Evolutionary conservation across 2,329 filamentous ascomycete genomes (phyloP).

Genomic region (Huntiella savannae): DNA sequence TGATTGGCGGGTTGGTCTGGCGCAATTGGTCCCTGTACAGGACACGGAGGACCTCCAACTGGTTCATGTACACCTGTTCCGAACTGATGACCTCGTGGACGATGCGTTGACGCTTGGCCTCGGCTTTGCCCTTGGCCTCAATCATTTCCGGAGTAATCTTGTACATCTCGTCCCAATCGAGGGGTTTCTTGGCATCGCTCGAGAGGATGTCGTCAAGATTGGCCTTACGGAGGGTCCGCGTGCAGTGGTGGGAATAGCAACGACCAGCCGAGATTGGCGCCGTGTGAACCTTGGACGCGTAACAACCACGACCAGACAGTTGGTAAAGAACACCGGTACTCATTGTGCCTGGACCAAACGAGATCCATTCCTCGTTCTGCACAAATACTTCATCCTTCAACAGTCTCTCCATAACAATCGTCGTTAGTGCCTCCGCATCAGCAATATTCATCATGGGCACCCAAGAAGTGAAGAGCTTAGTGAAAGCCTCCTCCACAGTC

Average conservation of each 20-base stretch:
- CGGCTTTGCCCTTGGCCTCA: conserved; percentile 58
- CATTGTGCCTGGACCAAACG: conserved; percentile 62
- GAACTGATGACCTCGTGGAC: conserved; percentile 89
- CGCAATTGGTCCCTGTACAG: conserved; percentile 71
- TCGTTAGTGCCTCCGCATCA: conserved; percentile 75
- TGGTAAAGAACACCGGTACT: conserved; percentile 77
- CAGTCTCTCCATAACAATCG: conserved; percentile 63
- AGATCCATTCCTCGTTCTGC: conserved; percentile 93
- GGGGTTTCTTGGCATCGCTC: conserved; percentile 44
- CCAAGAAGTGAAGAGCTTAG: conserved; percentile 80
- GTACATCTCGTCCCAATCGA: conserved; percentile 85
- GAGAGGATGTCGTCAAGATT: conserved; percentile 59
- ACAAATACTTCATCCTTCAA: conserved; percentile 58
- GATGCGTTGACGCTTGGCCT: conserved; percentile 82
- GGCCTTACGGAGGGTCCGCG: conserved; percentile 83
- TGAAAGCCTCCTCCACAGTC: conserved; percentile 69
- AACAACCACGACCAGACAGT: conserved; percentile 78
- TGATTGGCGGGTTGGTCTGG: conserved; percentile 56
- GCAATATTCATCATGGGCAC: conserved; percentile 97
- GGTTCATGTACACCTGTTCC: conserved; percentile 78
- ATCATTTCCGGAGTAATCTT: conserved; percentile 59
- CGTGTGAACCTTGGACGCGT: conserved; percentile 67
- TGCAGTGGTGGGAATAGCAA: conserved; percentile 89
- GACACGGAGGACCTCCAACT: conserved; percentile 66
- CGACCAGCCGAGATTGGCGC: conserved; percentile 43